Evolutionary conservation across 768 basidiomycete species (phyloP).

Genomic region (Suillus subalutaceus): DNA sequence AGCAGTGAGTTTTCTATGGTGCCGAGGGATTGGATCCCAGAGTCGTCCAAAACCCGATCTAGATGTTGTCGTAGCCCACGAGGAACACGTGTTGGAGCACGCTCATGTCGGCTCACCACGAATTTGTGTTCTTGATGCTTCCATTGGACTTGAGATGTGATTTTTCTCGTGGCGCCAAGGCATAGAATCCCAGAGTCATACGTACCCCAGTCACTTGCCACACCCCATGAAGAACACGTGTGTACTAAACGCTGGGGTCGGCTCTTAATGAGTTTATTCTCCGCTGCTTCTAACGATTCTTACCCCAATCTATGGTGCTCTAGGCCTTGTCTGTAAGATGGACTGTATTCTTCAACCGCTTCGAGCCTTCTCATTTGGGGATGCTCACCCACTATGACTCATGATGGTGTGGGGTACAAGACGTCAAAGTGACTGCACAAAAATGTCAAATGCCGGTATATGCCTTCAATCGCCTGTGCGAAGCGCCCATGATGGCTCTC

Average conservation of each 20-base stretch:
- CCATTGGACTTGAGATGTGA: neutral
- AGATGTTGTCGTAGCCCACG: neutral
- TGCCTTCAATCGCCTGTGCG: neutral
- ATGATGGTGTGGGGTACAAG: neutral
- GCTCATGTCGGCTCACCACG: neutral
- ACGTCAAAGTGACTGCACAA: neutral
- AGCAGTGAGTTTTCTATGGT: neutral
- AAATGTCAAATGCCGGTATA: neutral
- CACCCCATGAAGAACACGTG: neutral
- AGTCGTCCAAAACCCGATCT: neutral
- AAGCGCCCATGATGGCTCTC: neutral
- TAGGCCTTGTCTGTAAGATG: neutral
- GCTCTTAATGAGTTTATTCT: neutral
- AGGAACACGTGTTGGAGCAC: neutral
- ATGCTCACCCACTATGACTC: neutral
- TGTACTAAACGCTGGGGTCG: neutral
- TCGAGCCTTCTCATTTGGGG: neutral
- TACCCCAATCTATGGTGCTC: neutral
- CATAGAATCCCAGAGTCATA: neutral
- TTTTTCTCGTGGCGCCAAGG: neutral
- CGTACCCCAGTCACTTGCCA: neutral
- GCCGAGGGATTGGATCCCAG: neutral
- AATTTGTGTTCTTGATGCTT: neutral
- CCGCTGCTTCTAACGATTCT: neutral
- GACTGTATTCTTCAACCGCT: neutral